Base-by-base conservation (phyloP, 1,284 basidiomycete species). In the Irpex rosettiformis region DNA sequence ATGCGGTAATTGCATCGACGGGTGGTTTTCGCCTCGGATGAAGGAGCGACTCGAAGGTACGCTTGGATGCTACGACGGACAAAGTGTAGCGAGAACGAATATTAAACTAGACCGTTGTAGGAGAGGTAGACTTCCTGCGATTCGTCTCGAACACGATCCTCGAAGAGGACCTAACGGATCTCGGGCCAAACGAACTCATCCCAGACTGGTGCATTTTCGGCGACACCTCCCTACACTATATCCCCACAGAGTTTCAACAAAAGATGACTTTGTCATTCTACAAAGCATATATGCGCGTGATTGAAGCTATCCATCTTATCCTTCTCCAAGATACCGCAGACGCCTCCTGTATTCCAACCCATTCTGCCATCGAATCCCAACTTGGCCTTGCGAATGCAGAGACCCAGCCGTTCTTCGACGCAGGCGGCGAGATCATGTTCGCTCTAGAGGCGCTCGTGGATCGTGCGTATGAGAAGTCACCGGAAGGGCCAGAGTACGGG, bases 21-120 rank as follows among this genome's bases (percentile, higher is more conserved):
- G 62, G n/a, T 65, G 64, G 64, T 42, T 64, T 10, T 62, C 62
- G 24, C 59, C 58, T 3, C 21, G 61, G 43, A 65, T 65, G 64
- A 62, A 57, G 37, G 59, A 61, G 30, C 56, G 64, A 6, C 54
- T 65, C 1, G 57, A 61, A 60, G 58, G 64, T 64, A 24, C 22
- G 64, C 27, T 13, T 51, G 29, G 11, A n/a, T 4, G 3, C 7
- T 13, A 16, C 22, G 54, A 37, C 16, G n/a, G n/a, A n/a, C n/a
- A n/a, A n/a, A 29, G 8, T 51, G 24, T 25, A 4, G 4, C 0
- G 25, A 3, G 48, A 8, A 51, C 48, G 18, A 8, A 6, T 4
- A 5, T 28, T 27, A 33, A 56, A 49, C 4, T n/a, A n/a, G n/a
- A 40, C 51, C 24, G 5, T 21, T 52, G 8, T 45, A 55, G 55